Conservation (phyloP, 495 filamentous ascomycete species). For the Aspergillus saccharolyticus region DNA sequence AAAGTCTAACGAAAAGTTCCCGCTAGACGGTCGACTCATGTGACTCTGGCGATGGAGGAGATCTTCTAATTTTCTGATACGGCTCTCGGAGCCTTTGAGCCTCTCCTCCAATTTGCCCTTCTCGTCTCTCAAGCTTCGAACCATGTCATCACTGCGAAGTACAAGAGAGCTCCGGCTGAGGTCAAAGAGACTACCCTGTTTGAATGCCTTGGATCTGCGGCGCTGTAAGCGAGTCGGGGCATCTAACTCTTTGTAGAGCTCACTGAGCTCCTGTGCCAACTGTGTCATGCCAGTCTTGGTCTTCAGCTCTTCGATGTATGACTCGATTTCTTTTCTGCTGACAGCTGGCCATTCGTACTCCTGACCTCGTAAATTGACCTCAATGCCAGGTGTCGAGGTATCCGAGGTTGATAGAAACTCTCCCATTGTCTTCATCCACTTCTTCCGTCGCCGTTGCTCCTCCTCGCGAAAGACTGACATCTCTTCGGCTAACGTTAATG, state of each 20-base stretch:
- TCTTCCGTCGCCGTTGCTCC: conserved; percentile 79
- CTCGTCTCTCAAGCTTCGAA: conserved; percentile 65
- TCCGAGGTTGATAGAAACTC: conserved; percentile 52
- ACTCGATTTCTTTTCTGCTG: conserved; percentile 50
- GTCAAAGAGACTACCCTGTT: conserved; percentile 92
- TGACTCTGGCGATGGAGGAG: conserved; percentile 83
- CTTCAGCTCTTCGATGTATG: conserved; percentile 49
- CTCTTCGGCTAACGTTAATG: conserved; percentile 80
- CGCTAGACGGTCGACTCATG: conserved; percentile 61
- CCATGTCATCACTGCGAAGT: conserved; percentile 75
- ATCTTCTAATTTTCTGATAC: conserved; percentile 88
- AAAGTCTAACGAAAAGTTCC: conserved; percentile 56
- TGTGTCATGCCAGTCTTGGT: conserved; percentile 38
- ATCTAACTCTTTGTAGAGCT: conserved; percentile 58
- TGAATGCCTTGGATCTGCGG: conserved; percentile 85
- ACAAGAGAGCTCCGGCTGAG: conserved; percentile 72
- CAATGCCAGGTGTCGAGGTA: conserved; percentile 67
- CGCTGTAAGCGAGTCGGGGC: conserved; percentile 68
- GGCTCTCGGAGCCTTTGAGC: conserved; percentile 82
- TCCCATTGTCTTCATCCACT: conserved; percentile 81
- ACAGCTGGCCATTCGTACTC: conserved; percentile 71
- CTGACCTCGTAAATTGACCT: conserved; percentile 79
- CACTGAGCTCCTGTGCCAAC: conserved; percentile 55
- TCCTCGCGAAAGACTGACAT: conserved; percentile 87
- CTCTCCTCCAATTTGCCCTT: conserved; percentile 76